phyloP scores from a whole-genome alignment of 495 filamentous ascomycete genomes.

The Aspergillus carlsbadensis region DNA sequence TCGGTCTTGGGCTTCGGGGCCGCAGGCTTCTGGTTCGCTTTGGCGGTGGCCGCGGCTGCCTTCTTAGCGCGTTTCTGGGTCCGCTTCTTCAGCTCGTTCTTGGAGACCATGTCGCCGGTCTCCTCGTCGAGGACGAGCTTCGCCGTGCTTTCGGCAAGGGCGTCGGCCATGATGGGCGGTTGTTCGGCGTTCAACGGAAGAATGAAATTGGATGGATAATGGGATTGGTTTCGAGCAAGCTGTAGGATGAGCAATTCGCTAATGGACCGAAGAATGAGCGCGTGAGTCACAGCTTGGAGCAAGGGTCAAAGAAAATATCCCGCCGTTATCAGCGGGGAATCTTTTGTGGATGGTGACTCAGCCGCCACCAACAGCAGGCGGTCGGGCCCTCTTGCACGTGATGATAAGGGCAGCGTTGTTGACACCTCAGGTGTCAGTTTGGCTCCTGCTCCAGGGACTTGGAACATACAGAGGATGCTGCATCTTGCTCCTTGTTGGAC shows the following conservation, averaged over 20 bases:
- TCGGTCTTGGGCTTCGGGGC: slow-evolving; percentile 25
- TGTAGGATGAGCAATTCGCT: neutral
- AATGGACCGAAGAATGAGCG: neutral
- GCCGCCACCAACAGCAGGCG: neutral
- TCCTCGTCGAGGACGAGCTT: slow-evolving; percentile 65
- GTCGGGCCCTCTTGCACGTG: neutral
- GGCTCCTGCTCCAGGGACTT: neutral
- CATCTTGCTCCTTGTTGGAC: neutral
- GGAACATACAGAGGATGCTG: too few species aligned
- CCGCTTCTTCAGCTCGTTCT: slow-evolving; percentile 65
- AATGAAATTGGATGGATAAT: neutral
- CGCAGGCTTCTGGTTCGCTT: slow-evolving; percentile 32
- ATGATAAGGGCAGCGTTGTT: neutral
- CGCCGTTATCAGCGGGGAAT: slow-evolving; percentile 3
- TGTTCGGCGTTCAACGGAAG: neutral
- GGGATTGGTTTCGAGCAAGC: too few species aligned
- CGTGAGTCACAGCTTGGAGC: neutral
- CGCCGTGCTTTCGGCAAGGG: slow-evolving; percentile 48
- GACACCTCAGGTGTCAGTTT: neutral
- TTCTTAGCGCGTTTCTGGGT: slow-evolving; percentile 63
- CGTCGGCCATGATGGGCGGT: slow-evolving; percentile 52
- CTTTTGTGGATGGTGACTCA: neutral
- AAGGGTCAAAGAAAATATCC: neutral
- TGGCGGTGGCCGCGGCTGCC: slow-evolving; percentile 38
- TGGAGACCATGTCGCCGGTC: slow-evolving; percentile 66